These are phyloP conservation scores for Backusella macrospora DNA, from an alignment of 192 early-diverging fungal genomes.

Conservation along the genomic window DNA sequence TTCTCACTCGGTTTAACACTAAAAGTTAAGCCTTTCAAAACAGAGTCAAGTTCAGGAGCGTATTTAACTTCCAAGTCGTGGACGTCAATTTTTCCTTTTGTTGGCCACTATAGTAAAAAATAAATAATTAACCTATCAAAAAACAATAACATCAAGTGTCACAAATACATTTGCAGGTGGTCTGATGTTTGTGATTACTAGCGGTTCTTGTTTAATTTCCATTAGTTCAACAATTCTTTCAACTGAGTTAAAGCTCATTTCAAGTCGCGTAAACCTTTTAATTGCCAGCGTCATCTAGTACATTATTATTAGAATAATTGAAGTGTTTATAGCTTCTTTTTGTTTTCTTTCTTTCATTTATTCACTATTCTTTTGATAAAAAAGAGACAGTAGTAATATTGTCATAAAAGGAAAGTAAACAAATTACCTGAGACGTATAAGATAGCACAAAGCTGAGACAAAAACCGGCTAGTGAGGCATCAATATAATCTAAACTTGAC, in stretches of 20 bases:
- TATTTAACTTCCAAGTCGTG: slow-evolving; percentile 77
- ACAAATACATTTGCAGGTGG: slow-evolving; percentile 50
- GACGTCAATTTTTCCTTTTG: slow-evolving; percentile 71
- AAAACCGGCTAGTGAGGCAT: slow-evolving; percentile 84
- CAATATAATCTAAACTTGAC: slow-evolving; percentile 49
- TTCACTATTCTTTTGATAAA: neutral
- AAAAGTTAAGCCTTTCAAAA: slow-evolving; percentile 77
- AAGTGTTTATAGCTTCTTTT: slow-evolving; percentile 40
- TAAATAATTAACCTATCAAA: neutral
- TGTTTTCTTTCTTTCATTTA: slow-evolving; percentile 3
- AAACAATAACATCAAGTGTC: too few species aligned
- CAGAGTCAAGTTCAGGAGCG: slow-evolving; percentile 65
- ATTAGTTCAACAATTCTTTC: slow-evolving; percentile 87
- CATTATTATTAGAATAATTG: slow-evolving; percentile 80
- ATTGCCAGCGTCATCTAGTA: slow-evolving; percentile 68
- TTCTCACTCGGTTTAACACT: slow-evolving; percentile 65
- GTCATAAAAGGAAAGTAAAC: slow-evolving; percentile 18
- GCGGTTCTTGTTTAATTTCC: slow-evolving; percentile 77
- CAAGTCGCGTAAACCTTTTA: slow-evolving; percentile 65
- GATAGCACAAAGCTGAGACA: slow-evolving; percentile 77
- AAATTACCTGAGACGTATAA: slow-evolving; percentile 65
- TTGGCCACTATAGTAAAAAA: slow-evolving; percentile 64
- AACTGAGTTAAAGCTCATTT: slow-evolving; percentile 83
- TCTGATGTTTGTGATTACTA: slow-evolving; percentile 54
- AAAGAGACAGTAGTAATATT: neutral